Evolutionary conservation across 352 stramenopile genomes (phyloP), one percentile per base, ranked within the genome.

Genomic region (Globisporangium okanoganense): DNA sequence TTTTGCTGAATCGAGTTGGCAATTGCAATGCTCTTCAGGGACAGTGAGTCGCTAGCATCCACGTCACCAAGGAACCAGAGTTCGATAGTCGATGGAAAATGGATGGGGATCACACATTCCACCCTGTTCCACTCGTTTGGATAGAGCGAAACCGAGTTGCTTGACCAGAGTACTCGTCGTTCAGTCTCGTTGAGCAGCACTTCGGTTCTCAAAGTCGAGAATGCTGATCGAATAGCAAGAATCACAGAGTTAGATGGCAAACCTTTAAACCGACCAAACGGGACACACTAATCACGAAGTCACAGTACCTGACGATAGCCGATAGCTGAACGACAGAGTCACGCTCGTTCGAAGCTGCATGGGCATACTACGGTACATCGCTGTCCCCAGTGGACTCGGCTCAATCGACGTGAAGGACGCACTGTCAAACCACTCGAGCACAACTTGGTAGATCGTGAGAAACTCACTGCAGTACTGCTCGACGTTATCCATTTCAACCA

Each of bases 1-100:
- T 35, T 60, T 41, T 62, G 55, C n/a, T 60, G 20, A 0, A n/a
- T 40, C 0, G 54, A 47, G 36, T 71, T 64, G 59, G 43, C 49
- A 41, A 82, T 47, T 0, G 50, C 24, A 9, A 87, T 74, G 47
- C 36, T 29, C 57, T 79, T 82, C 2, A 88, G 40, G 3, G 69
- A 75, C n/a, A 88, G 24, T 9, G 62, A 45, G 43, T 84, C 71
- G 14, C 66, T 64, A 5, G 47, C n/a, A 0, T 64, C 51, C 3
- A 56, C 53, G 0, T 69, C 52, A 2, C 65, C 79, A 60, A 33
- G 61, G 51, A 88, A 86, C 4, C 72, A 14, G 13, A 86, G 60
- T 36, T 75, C 62, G 10, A 63, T 61, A 18, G 44, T 72, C 25
- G 66, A 56, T 2, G 56, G 49, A 14, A 66, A 71, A 1, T 40